Conservation (phyloP, 495 filamentous ascomycete genomes). For the Saxophila tyrrhenica region DNA sequence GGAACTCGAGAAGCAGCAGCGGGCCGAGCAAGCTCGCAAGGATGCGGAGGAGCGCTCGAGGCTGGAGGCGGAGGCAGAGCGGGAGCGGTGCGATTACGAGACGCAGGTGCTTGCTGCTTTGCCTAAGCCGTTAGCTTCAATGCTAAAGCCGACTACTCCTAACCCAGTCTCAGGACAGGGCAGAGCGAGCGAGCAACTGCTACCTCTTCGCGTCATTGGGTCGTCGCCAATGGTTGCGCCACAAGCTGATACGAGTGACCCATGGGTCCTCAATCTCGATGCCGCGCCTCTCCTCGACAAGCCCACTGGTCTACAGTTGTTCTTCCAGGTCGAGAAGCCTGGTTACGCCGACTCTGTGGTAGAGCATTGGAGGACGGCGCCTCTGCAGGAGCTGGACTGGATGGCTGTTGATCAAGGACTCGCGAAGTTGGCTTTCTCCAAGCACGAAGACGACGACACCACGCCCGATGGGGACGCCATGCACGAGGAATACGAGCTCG, state of each 20-base stretch:
- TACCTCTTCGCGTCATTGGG: conserved; percentile 20
- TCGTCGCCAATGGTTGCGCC: not conserved
- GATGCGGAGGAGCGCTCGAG: conserved; percentile 1
- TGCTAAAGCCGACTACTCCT: conserved; percentile 7
- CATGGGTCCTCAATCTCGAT: conserved; percentile 27
- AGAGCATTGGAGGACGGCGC: not conserved
- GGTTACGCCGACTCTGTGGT: not conserved
- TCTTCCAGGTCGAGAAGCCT: not conserved
- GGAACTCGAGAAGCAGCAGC: conserved; percentile 5
- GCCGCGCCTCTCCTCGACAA: conserved; percentile 26
- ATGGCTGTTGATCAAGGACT: not conserved
- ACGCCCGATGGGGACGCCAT: not conserved
- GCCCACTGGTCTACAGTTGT: conserved; percentile 4
- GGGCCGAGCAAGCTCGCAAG: conserved; percentile 10
- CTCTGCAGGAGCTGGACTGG: not conserved
- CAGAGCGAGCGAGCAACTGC: too few relatives aligned
- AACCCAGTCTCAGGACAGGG: too few relatives aligned
- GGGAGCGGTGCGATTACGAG: conserved; percentile 1
- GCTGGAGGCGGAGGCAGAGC: conserved; percentile 1
- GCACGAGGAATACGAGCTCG: not conserved
- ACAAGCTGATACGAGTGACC: conserved; percentile 13
- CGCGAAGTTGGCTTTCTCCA: not conserved
- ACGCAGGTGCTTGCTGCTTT: conserved; percentile 2
- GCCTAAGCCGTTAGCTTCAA: not conserved
- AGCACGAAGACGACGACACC: not conserved